Base-by-base conservation (phyloP, 2,329 filamentous ascomycete species). In the Cladosporium sp. region DNA sequence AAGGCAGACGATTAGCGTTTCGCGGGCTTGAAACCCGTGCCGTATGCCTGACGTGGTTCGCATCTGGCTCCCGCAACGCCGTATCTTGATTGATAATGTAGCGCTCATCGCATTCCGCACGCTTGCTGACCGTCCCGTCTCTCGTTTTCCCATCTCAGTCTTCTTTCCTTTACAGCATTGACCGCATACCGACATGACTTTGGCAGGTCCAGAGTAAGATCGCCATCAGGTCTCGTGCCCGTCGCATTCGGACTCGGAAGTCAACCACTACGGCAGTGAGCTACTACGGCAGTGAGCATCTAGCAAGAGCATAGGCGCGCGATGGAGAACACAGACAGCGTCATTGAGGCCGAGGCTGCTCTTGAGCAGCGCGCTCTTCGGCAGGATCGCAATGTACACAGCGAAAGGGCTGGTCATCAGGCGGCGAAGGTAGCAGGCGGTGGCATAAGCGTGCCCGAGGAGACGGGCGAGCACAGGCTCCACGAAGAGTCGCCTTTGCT, bases 301-400 rank as follows among this genome's bases (percentile, higher is more conserved):
- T 28, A 31, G 16, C 19, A 33, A 34, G 42, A 46, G 31, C 9
- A 42, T 13, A 37, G 49, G 22, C n/a, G 42, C 40, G 52, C 18
- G 14, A 67, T 66, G 63, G 65, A 67, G 43, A 61, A 57, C 52
- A 59, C 56, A 19, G 67, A 68, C 18, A 57, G 58, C n/a, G 64
- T 59, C 8, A 60, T 68, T 51, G 63, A 66, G 46, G 66, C 63
- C 22, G 65, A 67, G 41, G 59, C 64, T n/a, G 59, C 62, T 9
- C 59, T 69, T 38, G 66, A 65, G 18, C 50, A 57, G 11, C 53
- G 57, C 22, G 54, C 48, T 32, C 19, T 50, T 18, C 28, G 46
- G 32, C 51, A 58, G 49, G 54, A 56, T 48, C 55, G 58, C 22
- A 41, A 50, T 10, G 41, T 46, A 41, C 35, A 43, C 53, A 55